phyloP scores from a whole-genome alignment of 352 stramenopile genomes.

The Pythium brassicae region DNA sequence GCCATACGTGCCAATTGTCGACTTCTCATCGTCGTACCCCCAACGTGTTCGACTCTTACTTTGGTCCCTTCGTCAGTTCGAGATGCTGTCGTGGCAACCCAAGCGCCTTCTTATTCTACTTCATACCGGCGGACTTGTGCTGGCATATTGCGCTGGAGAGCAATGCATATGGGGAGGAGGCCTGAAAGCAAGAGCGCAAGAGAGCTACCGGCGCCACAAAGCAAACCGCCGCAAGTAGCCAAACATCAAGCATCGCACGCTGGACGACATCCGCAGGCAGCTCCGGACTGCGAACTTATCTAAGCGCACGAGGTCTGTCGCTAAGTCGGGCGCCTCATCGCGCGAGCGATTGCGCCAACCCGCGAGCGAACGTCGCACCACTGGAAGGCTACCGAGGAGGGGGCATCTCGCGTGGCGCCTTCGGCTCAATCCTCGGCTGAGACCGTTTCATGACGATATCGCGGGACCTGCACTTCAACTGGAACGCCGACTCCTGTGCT shows the following conservation, averaged over 20 bases:
- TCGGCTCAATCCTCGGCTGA: not conserved
- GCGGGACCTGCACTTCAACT: not conserved
- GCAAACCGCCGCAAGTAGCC: not conserved
- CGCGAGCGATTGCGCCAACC: conserved; percentile 10
- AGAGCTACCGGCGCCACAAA: conserved; percentile 8
- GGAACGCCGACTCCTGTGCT: not conserved
- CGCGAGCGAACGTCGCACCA: conserved; percentile 11
- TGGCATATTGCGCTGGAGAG: not conserved
- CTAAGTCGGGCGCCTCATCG: not conserved
- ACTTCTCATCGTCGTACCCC: conserved; percentile 2
- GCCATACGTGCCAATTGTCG: conserved; percentile 1
- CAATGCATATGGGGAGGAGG: not conserved
- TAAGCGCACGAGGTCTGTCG: not conserved
- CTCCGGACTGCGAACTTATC: not conserved
- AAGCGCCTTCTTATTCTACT: not conserved
- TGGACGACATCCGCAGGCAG: no score
- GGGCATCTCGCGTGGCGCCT: conserved; percentile 5
- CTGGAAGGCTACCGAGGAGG: conserved; percentile 9
- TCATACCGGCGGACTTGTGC: not conserved
- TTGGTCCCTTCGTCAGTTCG: not conserved
- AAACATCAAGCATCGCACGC: conserved; percentile 10
- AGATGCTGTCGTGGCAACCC: not conserved
- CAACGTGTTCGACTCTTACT: not conserved
- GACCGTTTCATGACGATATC: not conserved
- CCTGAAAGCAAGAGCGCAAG: not conserved